Evolutionary conservation across 2,329 filamentous ascomycete species (phyloP), one percentile per base, ranked within the genome.

Genomic region (Furcasterigmium furcatum): DNA sequence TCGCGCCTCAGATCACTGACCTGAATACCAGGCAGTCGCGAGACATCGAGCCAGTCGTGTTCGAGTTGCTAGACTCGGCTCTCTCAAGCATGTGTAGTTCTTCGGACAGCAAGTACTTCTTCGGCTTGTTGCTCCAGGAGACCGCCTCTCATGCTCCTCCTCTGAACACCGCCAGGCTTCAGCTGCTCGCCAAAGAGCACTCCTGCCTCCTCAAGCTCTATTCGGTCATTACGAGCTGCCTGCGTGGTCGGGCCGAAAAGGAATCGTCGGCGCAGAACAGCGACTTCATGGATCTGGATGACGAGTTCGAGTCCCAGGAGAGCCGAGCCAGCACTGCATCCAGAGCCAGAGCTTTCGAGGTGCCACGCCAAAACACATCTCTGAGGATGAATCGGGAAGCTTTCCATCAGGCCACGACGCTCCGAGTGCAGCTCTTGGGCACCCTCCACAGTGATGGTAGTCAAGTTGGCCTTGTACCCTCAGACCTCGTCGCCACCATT

Each of bases 251-350:
- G 40, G 49, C 57, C 9, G 44, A 51, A 6, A 62, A 61, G 21
- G 65, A 67, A 41, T 59, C 59, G 1, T 63, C 61, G 2, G 52
- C 54, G 9, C 56, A 70, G 4, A 65, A 72, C 9, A 52, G 67
- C 3, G 80, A 85, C 52, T 58, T 73, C 6, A 85, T 88, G 82
- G 84, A 88, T 45, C 57, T 90, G 5, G 86, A 90, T 55, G 73
- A 79, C 12, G 77, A 79, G 2, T 82, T 85, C 45, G 77, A 80
- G 34, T 82, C 81, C 0, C 80, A 85, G 52, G 69, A 69, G 43
- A 82, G 75, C 50, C 71, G 71, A 20, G 66, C 60, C 21, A 72
- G 68, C 41, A 59, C 62, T 14, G 49, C 58, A 19, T 9, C 18
- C 34, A 36, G 2, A 60, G 68, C 24, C 67, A 64, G 25, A 47